A percentile compares a stretch with the other conserved stretches of the same genome.
Conservation (phyloP, 345 rosid species). For the Eucalyptus regnans region DNA sequence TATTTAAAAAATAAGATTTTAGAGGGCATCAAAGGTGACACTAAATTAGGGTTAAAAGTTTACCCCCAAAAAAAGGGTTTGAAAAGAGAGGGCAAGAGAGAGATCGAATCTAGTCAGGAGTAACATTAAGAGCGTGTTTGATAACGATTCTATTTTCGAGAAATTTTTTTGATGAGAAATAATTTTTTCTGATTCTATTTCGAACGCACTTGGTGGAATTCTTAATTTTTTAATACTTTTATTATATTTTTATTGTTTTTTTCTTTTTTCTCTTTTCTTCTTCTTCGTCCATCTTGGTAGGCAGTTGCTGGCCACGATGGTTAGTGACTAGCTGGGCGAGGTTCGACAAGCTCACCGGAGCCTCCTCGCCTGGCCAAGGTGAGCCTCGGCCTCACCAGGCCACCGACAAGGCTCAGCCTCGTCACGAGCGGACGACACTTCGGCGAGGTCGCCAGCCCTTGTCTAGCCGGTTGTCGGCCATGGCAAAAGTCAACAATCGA, state of each 20-base stretch:
- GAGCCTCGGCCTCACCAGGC: no score
- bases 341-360: accelerated
- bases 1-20: not conserved
- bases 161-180: no score
- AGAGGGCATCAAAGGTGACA: not conserved
- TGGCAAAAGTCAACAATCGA: accelerated
- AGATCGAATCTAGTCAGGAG: accelerated
- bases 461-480: accelerated
- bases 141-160: accelerated
- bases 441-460: accelerated
- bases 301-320: accelerated
- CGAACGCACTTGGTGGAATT: no score
- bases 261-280: no score
- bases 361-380: no score
- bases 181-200: accelerated
- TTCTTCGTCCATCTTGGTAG: no score
- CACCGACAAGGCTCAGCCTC: no score
- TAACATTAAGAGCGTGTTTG: accelerated
- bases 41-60: not conserved
- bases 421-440: accelerated
- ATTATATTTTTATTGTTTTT: no score
- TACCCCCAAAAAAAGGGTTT: not conserved
- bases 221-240: no score
- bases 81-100: not conserved
- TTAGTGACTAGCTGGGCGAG: accelerated